Evolutionary conservation across 202 grass and related monocot genomes (phyloP).

Genomic region (Zizania palustris): DNA sequence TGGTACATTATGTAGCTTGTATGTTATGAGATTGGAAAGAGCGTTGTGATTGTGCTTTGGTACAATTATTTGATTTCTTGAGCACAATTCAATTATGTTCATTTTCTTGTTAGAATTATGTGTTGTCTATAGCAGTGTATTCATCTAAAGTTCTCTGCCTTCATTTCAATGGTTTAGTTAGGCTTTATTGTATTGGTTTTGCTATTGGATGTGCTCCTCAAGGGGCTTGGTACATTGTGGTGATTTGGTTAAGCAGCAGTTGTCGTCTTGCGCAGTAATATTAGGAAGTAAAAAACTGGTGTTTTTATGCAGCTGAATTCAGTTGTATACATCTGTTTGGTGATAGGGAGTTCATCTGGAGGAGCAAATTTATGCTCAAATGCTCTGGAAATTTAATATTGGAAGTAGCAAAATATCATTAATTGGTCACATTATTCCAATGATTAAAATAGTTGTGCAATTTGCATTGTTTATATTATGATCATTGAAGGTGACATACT

Average conservation of each 20-base stretch:
- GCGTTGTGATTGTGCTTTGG: not conserved
- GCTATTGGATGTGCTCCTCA: not conserved
- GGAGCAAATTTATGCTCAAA: not conserved
- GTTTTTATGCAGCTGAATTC: not conserved
- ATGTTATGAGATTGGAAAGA: not conserved
- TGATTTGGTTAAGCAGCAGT: not conserved
- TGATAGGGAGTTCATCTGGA: not conserved
- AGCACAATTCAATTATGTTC: not conserved
- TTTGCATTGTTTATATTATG: not conserved
- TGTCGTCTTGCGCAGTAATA: not conserved
- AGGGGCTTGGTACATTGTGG: not conserved
- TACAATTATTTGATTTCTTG: not conserved
- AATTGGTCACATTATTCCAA: not conserved
- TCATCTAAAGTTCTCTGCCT: not conserved
- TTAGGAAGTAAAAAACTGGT: not conserved
- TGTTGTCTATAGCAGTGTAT: not conserved
- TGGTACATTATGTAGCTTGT: slow-evolving; percentile 19
- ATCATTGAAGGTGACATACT: not conserved
- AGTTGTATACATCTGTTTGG: not conserved
- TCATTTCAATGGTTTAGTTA: not conserved
- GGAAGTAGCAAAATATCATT: slow-evolving; percentile 2
- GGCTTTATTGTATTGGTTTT: not conserved
- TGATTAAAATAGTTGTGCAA: not conserved
- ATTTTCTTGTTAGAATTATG: not conserved
- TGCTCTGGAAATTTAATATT: not conserved